Percentiles rank a stretch among this genome's conserved stretches.
Conservation (phyloP, 2,329 filamentous ascomycete species). For the Beauveria rudraprayagi region DNA sequence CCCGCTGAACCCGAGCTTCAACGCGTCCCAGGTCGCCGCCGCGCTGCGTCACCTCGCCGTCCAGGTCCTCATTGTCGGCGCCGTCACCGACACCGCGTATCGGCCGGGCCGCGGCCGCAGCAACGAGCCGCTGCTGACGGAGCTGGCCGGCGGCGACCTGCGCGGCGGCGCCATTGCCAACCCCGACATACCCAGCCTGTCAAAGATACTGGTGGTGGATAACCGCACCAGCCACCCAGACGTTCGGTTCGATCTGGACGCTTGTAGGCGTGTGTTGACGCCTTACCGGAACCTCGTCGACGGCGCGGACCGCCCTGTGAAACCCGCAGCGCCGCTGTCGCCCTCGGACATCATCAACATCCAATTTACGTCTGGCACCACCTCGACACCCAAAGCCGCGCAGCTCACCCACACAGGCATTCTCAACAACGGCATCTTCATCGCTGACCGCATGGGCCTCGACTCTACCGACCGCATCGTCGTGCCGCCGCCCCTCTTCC, state of each 20-base stretch:
- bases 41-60: constrained; percentile 70
- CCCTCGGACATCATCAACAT: constrained; percentile 79
- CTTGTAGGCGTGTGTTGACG: constrained; percentile 32
- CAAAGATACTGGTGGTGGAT: constrained; percentile 66
- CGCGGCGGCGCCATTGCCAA: constrained; percentile 24
- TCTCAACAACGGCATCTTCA: constrained; percentile 82
- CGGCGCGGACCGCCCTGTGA: constrained; percentile 25
- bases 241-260: constrained; percentile 36
- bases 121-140: constrained; percentile 39
- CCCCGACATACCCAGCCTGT: constrained; percentile 57
- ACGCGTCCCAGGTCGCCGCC: constrained; percentile 64
- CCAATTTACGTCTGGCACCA: constrained; percentile 96
- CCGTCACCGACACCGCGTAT: constrained; percentile 76
- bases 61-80: constrained; percentile 71
- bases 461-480: constrained; percentile 66
- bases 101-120: constrained; percentile 46
- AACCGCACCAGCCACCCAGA: constrained; percentile 52
- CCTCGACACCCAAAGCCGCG: constrained; percentile 81
- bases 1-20: constrained; percentile 90
- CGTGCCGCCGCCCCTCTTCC: constrained; percentile 78
- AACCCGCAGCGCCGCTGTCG: constrained; percentile 38
- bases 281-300: constrained; percentile 35
- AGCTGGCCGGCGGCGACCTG: constrained; percentile 36
- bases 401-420: constrained; percentile 81
- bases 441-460: constrained; percentile 79